Evolutionary conservation across 441 rosid genomes (phyloP).

Genomic region (Syzygium syzygioides): DNA sequence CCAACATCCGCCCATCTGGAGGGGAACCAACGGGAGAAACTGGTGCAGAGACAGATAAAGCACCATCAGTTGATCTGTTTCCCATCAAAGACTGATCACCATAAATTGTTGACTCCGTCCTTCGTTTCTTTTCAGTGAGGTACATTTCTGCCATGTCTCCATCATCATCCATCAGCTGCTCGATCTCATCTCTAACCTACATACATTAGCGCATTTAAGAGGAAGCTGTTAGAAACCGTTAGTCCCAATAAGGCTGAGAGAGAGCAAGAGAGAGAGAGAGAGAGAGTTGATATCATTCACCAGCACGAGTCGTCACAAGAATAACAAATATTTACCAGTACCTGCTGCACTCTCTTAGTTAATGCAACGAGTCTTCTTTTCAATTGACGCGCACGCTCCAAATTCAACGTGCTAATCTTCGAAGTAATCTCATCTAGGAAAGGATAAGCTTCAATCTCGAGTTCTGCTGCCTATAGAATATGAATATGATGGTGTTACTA

Average conservation of each 20-base stretch:
- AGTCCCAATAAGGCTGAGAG: not conserved
- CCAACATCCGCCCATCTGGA: slow-evolving; percentile 69
- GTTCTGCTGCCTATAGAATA: slow-evolving; percentile 76
- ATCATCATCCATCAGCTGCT: slow-evolving; percentile 97
- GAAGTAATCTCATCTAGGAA: slow-evolving; percentile 93
- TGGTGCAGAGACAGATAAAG: slow-evolving; percentile 72
- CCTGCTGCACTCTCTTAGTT: slow-evolving; percentile 96
- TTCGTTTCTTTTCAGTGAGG: slow-evolving; percentile 89
- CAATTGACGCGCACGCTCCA: slow-evolving; percentile 66
- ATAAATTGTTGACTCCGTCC: slow-evolving; percentile 68
- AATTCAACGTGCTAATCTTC: slow-evolving; percentile 90
- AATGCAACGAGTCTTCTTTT: slow-evolving; percentile 54
- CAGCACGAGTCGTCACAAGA: not conserved
- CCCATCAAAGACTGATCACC: slow-evolving; percentile 80
- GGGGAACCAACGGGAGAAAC: slow-evolving; percentile 95
- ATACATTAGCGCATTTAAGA: slow-evolving; percentile 14
- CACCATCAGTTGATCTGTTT: slow-evolving; percentile 64
- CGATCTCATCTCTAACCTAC: slow-evolving; percentile 95
- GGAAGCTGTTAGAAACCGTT: not conserved
- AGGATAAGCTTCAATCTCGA: slow-evolving; percentile 99
- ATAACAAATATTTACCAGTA: slow-evolving; percentile 4
- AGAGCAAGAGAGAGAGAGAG: not conserved
- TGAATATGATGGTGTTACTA: not conserved
- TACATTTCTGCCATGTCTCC: slow-evolving; percentile 99
- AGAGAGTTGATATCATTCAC: not conserved